phyloP scores from a whole-genome alignment of 768 basidiomycete genomes.

The Tricholomella constricta region DNA sequence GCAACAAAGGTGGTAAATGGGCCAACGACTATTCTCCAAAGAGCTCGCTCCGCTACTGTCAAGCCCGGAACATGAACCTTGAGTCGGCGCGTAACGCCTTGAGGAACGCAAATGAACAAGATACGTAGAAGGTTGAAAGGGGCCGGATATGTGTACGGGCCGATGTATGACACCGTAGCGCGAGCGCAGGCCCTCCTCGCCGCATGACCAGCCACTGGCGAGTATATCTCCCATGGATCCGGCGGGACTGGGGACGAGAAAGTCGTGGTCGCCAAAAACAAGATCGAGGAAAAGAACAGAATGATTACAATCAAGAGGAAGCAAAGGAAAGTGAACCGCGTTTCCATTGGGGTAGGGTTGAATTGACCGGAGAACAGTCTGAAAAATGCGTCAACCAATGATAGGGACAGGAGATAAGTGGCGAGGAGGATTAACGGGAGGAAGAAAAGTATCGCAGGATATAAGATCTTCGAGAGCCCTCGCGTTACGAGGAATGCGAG shows the following conservation, averaged over 20 bases:
- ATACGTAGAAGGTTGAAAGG: slow-evolving; percentile 50
- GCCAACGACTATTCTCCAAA: slow-evolving; percentile 47
- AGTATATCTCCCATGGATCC: slow-evolving; percentile 52
- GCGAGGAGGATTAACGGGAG: slow-evolving; percentile 48
- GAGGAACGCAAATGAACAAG: slow-evolving; percentile 25
- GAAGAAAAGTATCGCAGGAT: slow-evolving; percentile 48
- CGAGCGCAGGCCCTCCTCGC: slow-evolving; percentile 45
- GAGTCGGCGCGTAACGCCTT: slow-evolving; percentile 13
- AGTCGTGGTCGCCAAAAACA: slow-evolving; percentile 30
- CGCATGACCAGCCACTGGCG: slow-evolving; percentile 38
- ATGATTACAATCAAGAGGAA: slow-evolving; percentile 36
- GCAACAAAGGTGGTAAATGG: slow-evolving; percentile 34
- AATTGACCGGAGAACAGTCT: not conserved
- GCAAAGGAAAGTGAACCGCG: slow-evolving; percentile 43
- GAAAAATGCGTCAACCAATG: slow-evolving; percentile 43
- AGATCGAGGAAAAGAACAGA: slow-evolving; percentile 35
- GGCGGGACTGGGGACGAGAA: slow-evolving; percentile 2
- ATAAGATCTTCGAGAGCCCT: slow-evolving; percentile 37
- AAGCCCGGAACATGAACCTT: slow-evolving; percentile 20
- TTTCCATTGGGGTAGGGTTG: slow-evolving; percentile 47
- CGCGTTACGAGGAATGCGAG: slow-evolving; percentile 43
- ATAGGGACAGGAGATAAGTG: slow-evolving; percentile 46
- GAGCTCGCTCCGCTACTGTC: slow-evolving; percentile 25
- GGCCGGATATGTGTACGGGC: slow-evolving; percentile 46
- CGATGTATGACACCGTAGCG: slow-evolving; percentile 36